Evolutionary conservation across 2,329 filamentous ascomycete species (phyloP).

Genomic region (Colletotrichum higginsianum): DNA sequence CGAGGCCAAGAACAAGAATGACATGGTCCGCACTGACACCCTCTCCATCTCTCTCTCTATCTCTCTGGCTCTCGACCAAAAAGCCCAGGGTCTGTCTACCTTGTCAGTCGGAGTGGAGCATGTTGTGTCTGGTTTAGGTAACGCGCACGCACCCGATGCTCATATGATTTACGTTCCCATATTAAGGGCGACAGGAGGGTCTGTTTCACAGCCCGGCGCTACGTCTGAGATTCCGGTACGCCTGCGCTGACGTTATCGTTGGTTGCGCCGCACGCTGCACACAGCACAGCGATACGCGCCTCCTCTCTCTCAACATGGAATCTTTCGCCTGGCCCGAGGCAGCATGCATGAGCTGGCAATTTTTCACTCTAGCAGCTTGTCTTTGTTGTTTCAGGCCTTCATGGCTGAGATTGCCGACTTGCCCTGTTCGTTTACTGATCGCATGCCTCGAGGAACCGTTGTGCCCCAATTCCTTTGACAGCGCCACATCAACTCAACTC

Average conservation of each 20-base stretch:
- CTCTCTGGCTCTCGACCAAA: too few relatives aligned
- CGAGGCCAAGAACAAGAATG: too few relatives aligned
- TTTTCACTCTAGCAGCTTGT: not conserved
- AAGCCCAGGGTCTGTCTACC: too few relatives aligned
- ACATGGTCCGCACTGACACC: conserved; percentile 14
- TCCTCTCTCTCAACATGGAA: not conserved
- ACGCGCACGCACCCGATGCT: conserved; percentile 1
- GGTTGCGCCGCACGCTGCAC: not conserved
- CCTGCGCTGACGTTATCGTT: not conserved
- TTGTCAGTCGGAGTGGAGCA: conserved; percentile 15
- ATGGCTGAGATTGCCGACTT: not conserved
- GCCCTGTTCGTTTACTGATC: not conserved
- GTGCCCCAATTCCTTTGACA: not conserved
- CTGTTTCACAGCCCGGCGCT: conserved; percentile 36
- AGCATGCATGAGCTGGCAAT: not conserved
- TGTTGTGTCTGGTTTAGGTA: conserved; percentile 6
- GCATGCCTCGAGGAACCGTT: conserved; percentile 6
- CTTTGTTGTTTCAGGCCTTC: not conserved
- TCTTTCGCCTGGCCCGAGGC: not conserved
- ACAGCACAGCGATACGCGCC: not conserved
- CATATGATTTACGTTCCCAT: conserved; percentile 39
- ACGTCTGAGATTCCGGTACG: conserved; percentile 38
- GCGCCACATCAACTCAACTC: too few relatives aligned
- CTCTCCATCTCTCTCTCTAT: not conserved
- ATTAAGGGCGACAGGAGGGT: conserved; percentile 38